Evolutionary conservation across 306 rosid species (phyloP), one percentile per base, ranked within the genome.

Genomic region (Casuarina glauca): DNA sequence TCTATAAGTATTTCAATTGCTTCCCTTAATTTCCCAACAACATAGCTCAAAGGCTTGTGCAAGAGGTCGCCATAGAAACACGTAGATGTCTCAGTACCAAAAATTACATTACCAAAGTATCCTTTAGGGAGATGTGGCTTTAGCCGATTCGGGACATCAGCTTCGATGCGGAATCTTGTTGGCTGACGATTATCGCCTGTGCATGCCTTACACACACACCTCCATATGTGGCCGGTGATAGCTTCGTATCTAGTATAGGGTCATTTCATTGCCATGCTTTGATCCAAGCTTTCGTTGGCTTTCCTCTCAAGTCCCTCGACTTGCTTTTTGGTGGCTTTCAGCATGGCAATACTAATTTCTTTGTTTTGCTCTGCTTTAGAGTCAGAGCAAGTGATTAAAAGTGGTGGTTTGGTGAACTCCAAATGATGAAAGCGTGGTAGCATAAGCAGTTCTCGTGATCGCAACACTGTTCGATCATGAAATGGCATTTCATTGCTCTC

Each of bases 231-330:
- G 19, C 68, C 77, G 6, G 68, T 35, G 0, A 79, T 32, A 16
- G 57, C 84, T 81, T 86, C 86, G 52, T 82, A 86, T n/a, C 74
- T 76, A 10, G 84, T 79, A 67, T 79, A 82, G 43, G 41, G 70
- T 20, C 26, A 2, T 5, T 43, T 41, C 26, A 35, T 15, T 9
- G 11, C 17, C 4, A 12, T 0, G 44, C 66, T 7, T 1, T 48
- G 36, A 55, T 20, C 3, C 3, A 36, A n/a, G 15, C 4, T 17
- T 9, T 5, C 73, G 3, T 15, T 10, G 41, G 32, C 78, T 41
- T 78, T 78, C 39, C 44, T 48, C 80, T 73, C 72, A 1, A 86
- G 42, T 16, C 36, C 79, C 66, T 54, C 69, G 61, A 83, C 84
- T 69, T 83, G 87, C 10, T 2, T 51, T 43, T 16, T 77, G 0